phyloP scores from a whole-genome alignment of 1,139 yeast genomes.

The Kodamaea ohmeri region DNA sequence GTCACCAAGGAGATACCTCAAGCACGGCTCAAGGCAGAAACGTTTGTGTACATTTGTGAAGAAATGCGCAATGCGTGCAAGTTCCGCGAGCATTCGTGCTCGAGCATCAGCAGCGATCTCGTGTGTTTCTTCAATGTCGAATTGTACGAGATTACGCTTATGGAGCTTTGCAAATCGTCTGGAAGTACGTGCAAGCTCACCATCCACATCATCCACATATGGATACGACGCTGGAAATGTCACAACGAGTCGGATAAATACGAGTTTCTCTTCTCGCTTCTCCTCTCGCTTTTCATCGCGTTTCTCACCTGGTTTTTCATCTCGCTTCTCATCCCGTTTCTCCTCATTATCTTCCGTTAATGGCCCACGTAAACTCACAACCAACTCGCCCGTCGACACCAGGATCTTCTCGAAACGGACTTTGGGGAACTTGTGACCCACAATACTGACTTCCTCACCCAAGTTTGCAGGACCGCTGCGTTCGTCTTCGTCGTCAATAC shows the following conservation, averaged over 20 bases:
- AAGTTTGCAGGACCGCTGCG: conserved; percentile 61
- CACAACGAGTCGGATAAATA: conserved; percentile 68
- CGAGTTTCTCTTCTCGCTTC: conserved; percentile 47
- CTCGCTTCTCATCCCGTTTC: not conserved
- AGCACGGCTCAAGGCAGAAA: conserved; percentile 78
- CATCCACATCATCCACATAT: conserved; percentile 45
- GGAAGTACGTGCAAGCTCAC: conserved; percentile 14
- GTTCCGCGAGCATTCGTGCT: conserved; percentile 46
- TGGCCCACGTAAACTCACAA: conserved; percentile 78
- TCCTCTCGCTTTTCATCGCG: not conserved
- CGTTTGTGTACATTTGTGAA: conserved; percentile 54
- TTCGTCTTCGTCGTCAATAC: conserved; percentile 21
- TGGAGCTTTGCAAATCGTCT: conserved; percentile 24
- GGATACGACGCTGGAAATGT: conserved; percentile 76
- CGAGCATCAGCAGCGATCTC: conserved; percentile 52
- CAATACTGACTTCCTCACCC: conserved; percentile 87
- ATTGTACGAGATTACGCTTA: conserved; percentile 33
- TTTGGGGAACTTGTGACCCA: conserved; percentile 89
- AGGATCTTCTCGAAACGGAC: conserved; percentile 82
- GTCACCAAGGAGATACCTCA: conserved; percentile 81
- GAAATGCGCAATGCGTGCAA: conserved; percentile 55
- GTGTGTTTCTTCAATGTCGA: conserved; percentile 74
- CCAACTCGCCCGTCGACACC: conserved; percentile 79
- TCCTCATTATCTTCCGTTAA: conserved; percentile 30
- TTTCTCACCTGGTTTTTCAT: not conserved